Evolutionary conservation across 2,329 filamentous ascomycete genomes (phyloP).

Genomic region (Colletotrichum orchidophilum): DNA sequence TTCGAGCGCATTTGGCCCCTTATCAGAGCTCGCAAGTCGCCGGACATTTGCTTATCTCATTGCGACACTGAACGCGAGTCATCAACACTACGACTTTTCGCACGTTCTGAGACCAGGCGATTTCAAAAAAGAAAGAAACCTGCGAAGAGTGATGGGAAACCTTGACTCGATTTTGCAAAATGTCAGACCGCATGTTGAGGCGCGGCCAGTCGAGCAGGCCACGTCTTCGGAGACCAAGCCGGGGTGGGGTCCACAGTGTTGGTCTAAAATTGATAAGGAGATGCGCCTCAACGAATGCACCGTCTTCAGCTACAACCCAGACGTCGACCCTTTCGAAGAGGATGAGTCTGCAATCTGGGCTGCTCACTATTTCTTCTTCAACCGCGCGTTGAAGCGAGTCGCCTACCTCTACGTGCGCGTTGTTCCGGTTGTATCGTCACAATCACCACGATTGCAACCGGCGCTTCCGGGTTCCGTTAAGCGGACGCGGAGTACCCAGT

Average conservation of each 20-base stretch:
- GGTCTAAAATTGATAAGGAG: constrained; percentile 91
- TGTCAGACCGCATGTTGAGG: constrained; percentile 73
- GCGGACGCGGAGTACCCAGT: constrained; percentile 41
- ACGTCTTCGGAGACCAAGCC: constrained; percentile 53
- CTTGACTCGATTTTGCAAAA: constrained; percentile 90
- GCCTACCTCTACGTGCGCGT: constrained; percentile 93
- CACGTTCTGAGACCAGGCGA: constrained; percentile 89
- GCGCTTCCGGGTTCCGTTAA: constrained; percentile 34
- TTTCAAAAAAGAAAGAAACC: constrained; percentile 84
- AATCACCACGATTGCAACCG: constrained; percentile 44
- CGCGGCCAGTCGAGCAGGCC: constrained; percentile 52
- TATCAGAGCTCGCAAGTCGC: constrained; percentile 88
- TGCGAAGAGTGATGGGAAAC: constrained; percentile 84
- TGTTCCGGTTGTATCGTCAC: constrained; percentile 78
- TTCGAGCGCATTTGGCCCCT: constrained; percentile 89
- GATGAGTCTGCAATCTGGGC: constrained; percentile 96
- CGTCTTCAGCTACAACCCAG: constrained; percentile 88
- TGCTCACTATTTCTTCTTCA: constrained; percentile 97
- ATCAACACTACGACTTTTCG: constrained; percentile 93
- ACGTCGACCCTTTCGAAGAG: constrained; percentile 89
- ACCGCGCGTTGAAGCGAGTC: constrained; percentile 89
- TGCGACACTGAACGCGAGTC: constrained; percentile 93
- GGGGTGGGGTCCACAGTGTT: constrained; percentile 89
- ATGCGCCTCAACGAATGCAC: constrained; percentile 92
- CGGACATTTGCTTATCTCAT: constrained; percentile 96